A percentile compares a stretch with the other conserved stretches of the same genome.
phyloP scores from a whole-genome alignment of 306 rosid genomes.

The Quercus mongolica region DNA sequence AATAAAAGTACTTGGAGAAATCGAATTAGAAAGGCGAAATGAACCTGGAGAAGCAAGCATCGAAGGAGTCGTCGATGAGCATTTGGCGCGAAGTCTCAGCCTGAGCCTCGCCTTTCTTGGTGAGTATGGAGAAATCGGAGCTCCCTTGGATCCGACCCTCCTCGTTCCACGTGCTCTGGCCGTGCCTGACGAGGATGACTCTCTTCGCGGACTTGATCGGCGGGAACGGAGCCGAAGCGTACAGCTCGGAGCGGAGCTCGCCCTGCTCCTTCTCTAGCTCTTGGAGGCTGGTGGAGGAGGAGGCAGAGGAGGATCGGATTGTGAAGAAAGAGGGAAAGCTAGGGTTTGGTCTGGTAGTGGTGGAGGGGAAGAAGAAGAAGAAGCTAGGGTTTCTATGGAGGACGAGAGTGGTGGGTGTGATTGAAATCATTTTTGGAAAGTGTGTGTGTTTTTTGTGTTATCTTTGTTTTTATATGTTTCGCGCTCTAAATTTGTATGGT shows the following conservation, averaged over 20 bases:
- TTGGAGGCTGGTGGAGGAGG: conserved; percentile 30
- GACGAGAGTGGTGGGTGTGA: conserved; percentile 12
- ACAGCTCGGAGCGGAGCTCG: conserved; percentile 38
- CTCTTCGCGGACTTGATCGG: conserved; percentile 58
- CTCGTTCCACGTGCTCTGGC: conserved; percentile 96
- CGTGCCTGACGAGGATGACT: conserved; percentile 88
- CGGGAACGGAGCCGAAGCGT: conserved; percentile 38
- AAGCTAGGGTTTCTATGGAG: conserved; percentile 12
- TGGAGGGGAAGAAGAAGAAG: not conserved
- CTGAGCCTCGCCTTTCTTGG: conserved; percentile 86
- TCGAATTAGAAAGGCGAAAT: not conserved
- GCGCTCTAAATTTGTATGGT: conserved; percentile 28
- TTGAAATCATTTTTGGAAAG: conserved; percentile 34
- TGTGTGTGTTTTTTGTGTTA: not conserved
- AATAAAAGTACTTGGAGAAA: not conserved
- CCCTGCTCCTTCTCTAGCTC: conserved; percentile 30
- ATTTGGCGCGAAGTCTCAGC: conserved; percentile 84
- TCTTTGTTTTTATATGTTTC: not conserved
- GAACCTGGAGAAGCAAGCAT: conserved; percentile 81
- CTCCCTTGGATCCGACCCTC: conserved; percentile 97
- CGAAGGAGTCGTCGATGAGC: conserved; percentile 72
- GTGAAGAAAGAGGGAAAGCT: conserved; percentile 7
- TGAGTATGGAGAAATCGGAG: conserved; percentile 78
- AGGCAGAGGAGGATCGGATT: conserved; percentile 39
- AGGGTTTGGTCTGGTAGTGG: not conserved